A percentile compares a stretch with the other conserved stretches of the same genome.
phyloP scores from a whole-genome alignment of 805 yeast species.

The Ogataea henricii region DNA sequence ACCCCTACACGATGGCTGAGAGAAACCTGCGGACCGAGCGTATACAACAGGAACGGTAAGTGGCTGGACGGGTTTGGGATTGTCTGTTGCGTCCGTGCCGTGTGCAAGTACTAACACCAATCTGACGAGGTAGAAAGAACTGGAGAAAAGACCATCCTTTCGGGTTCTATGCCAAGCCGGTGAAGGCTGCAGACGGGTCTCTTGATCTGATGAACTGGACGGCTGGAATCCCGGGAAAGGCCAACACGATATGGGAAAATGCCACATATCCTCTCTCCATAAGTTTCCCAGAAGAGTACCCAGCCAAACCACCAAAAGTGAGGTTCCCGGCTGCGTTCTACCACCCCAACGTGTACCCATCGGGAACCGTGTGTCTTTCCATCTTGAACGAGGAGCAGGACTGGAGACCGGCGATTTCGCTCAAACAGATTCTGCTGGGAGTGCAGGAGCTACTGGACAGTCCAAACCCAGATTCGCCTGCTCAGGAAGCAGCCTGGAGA shows the following conservation, averaged over 20 bases:
- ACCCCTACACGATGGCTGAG: slow-evolving; percentile 21
- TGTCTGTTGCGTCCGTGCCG: not conserved
- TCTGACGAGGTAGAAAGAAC: slow-evolving; percentile 59
- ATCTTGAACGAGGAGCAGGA: slow-evolving; percentile 93
- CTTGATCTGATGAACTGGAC: slow-evolving; percentile 86
- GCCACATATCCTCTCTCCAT: slow-evolving; percentile 88
- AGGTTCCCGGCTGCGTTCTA: slow-evolving; percentile 86
- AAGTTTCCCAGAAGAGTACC: slow-evolving; percentile 86
- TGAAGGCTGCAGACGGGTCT: slow-evolving; percentile 76
- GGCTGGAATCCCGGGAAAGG: slow-evolving; percentile 95
- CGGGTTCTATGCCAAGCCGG: slow-evolving; percentile 93
- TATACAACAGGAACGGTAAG: slow-evolving; percentile 81
- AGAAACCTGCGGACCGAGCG: slow-evolving; percentile 66
- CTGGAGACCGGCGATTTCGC: slow-evolving; percentile 96
- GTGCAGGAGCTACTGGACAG: slow-evolving; percentile 86
- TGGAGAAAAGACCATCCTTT: slow-evolving; percentile 99
- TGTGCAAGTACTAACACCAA: slow-evolving; percentile 4
- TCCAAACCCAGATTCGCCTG: slow-evolving; percentile 96
- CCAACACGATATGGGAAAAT: slow-evolving; percentile 82
- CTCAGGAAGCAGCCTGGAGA: slow-evolving; percentile 96
- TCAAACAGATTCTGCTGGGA: slow-evolving; percentile 87
- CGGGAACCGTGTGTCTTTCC: slow-evolving; percentile 93
- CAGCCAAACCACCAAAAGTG: slow-evolving; percentile 95
- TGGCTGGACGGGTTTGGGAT: slow-evolving; percentile 7
- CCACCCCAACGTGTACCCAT: slow-evolving; percentile 97